Evolutionary conservation across 768 basidiomycete species (phyloP), one percentile per base, ranked within the genome.

Genomic region (Leccinellum albellum): DNA sequence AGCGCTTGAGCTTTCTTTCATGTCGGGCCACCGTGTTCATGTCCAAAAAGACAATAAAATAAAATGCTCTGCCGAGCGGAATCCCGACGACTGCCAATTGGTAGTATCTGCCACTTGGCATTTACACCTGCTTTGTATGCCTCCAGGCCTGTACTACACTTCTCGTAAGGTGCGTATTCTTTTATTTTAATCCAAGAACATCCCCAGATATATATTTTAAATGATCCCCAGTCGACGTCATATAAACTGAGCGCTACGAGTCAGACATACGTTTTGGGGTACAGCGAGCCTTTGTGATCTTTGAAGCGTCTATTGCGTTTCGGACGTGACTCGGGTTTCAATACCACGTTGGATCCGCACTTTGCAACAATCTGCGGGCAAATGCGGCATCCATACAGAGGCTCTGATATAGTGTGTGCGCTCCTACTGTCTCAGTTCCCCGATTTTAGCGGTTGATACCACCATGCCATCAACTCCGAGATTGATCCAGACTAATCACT

Each of bases 391-490:
- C 35, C 15, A 21, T n/a, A 37, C 21, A 44, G 42, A 21, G 13
- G 17, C 37, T 3, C 26, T 26, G 26, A 17, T 37, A n/a, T 17
- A n/a, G 8, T 37, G n/a, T 37, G 33, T 13, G 7, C 20, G n/a
- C 23, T 21, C 8, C 3, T 17, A 26, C 4, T 40, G 3, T 47
- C 12, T 17, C 24, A 47, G 23, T 10, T 17, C 29, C 17, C 17
- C 21, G 23, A 13, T 24, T 9, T 8, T 20, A 20, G 4, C n/a
- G 17, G 8, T 37, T 37, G 35, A n/a, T 10, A 8, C 37, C 37
- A 5, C 40, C 20, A 51, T 53, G 55, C 50, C 28, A 57, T 29
- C 21, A 12, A 51, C 31, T 26, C 29, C 50, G 58, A 55, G 53
- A 61, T 57, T 49, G 61, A 33, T 53, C 23, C 32, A 33, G 32